Conservation (phyloP, 1,284 basidiomycete species). For the Leccinum insigne region DNA sequence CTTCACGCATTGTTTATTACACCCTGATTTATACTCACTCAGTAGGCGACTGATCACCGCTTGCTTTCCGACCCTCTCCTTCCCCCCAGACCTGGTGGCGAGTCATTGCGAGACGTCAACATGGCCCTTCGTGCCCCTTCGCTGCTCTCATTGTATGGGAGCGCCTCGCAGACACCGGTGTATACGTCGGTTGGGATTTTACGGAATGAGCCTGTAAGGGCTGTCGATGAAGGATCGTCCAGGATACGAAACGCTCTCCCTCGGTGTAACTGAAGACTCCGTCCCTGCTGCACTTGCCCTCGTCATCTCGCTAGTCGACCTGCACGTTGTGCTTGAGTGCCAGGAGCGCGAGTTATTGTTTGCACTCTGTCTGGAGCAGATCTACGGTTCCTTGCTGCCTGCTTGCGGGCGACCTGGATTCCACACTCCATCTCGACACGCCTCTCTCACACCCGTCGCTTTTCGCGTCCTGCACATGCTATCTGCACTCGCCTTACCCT, state of each 20-base stretch:
- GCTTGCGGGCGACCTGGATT: constrained; percentile 29
- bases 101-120: constrained; percentile 25
- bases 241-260: constrained; percentile 9
- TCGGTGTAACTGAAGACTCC: constrained; percentile 3
- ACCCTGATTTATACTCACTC: constrained; percentile 28
- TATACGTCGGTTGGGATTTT: constrained; percentile 14
- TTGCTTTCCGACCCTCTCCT: constrained; percentile 20
- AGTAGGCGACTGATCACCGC: constrained; percentile 37
- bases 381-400: constrained; percentile 11
- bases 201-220: constrained; percentile 11
- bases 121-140: not conserved
- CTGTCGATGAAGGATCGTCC: constrained; percentile 18
- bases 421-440: constrained; percentile 5
- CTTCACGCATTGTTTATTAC: constrained; percentile 37
- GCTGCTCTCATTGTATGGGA: constrained; percentile 34
- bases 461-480: constrained; percentile 13
- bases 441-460: constrained; percentile 5
- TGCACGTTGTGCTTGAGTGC: constrained; percentile 28
- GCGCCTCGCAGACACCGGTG: constrained; percentile 3
- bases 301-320: constrained; percentile 32
- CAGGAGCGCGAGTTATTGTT: constrained; percentile 9
- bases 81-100: constrained; percentile 21
- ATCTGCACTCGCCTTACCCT: constrained; percentile 18
- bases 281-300: constrained; percentile 23
- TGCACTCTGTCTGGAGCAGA: constrained; percentile 11